Evolutionary conservation across 345 rosid species (phyloP).

Genomic region (Iberis pinnata): DNA sequence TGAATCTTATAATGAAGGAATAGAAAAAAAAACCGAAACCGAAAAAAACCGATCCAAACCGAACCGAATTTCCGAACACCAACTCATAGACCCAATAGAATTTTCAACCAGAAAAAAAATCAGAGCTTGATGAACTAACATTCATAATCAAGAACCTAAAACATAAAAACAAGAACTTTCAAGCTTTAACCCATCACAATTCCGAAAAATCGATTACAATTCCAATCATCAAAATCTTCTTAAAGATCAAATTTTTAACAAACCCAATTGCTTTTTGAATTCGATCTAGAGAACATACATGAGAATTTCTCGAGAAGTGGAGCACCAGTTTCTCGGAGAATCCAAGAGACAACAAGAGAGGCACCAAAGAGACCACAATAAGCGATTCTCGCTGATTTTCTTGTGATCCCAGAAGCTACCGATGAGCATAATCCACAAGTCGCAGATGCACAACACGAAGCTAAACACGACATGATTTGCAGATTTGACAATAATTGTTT

Average conservation of each 20-base stretch:
- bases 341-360: conserved; percentile 80
- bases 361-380: conserved; percentile 92
- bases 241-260: neutral
- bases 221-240: conserved; percentile 8
- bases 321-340: conserved; percentile 70
- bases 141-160: too few species aligned
- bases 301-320: conserved; percentile 73
- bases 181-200: too few species aligned
- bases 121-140: too few species aligned
- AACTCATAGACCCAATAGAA: too few species aligned
- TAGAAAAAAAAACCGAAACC: too few species aligned
- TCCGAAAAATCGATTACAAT: neutral
- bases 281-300: conserved; percentile 39
- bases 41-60: too few species aligned
- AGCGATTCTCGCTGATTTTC: conserved; percentile 78
- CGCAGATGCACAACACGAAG: conserved; percentile 70
- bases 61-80: too few species aligned
- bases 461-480: conserved; percentile 55
- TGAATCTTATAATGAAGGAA: too few species aligned
- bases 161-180: too few species aligned
- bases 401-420: conserved; percentile 76
- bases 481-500: neutral
- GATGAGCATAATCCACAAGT: conserved; percentile 90
- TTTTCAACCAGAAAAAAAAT: too few species aligned
- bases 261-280: too few species aligned